Evolutionary conservation across 192 early-diverging fungal species (phyloP).

Genomic region (Diversispora epigaea): DNA sequence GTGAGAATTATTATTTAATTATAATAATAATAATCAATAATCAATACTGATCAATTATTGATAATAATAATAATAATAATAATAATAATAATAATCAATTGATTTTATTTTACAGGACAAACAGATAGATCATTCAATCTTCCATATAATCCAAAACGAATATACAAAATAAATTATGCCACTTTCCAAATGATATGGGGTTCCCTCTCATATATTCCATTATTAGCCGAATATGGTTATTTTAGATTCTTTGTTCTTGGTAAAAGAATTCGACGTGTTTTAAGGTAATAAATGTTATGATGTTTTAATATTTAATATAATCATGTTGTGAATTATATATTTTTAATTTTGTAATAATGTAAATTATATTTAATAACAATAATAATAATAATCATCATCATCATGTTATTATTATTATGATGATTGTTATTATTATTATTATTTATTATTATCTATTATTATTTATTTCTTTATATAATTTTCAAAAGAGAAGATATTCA

Average conservation of each 20-base stretch:
- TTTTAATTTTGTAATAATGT: too few relatives aligned
- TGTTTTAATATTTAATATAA: neutral
- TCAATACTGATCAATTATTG: neutral
- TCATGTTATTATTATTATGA: neutral
- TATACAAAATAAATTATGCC: slow-evolving; percentile 43
- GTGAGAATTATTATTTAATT: neutral
- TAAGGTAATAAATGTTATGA: neutral
- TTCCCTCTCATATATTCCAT: slow-evolving; percentile 34
- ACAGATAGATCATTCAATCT: slow-evolving; percentile 40
- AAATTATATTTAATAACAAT: too few relatives aligned
- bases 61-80: neutral
- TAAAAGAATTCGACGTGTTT: neutral
- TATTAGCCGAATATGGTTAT: slow-evolving; percentile 37
- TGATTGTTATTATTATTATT: too few relatives aligned
- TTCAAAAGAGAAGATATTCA: slow-evolving; percentile 13
- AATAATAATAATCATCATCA: too few relatives aligned
- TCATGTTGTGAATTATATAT: too few relatives aligned
- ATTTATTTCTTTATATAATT: neutral
- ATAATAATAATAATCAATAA: neutral
- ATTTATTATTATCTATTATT: neutral
- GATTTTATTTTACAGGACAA: slow-evolving; percentile 29
- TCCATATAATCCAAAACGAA: slow-evolving; percentile 39
- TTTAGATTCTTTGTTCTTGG: slow-evolving; percentile 40
- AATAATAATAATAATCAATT: neutral
- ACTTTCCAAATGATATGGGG: slow-evolving; percentile 26